Percentiles rank a stretch among this genome's conserved stretches.
phyloP scores from a whole-genome alignment of 768 basidiomycete species.

The Tricholoma flavovirens region DNA sequence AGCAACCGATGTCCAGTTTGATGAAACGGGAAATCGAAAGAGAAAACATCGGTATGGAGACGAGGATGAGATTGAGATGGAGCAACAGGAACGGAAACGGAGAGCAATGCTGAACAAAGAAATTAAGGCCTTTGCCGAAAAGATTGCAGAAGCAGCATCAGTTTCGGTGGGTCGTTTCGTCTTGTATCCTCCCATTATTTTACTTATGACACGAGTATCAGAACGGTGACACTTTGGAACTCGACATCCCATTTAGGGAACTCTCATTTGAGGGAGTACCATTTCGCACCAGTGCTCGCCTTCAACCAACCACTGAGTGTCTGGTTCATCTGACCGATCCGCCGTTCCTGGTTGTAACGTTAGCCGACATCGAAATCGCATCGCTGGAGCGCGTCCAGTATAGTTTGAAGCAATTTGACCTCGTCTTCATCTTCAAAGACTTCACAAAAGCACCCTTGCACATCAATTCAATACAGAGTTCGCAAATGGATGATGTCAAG shows the following conservation, averaged over 20 bases:
- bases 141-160: slow-evolving; percentile 80
- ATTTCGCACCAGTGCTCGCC: slow-evolving; percentile 86
- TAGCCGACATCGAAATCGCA: slow-evolving; percentile 93
- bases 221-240: slow-evolving; percentile 80
- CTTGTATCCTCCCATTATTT: neutral
- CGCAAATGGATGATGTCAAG: slow-evolving; percentile 93
- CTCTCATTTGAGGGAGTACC: slow-evolving; percentile 97
- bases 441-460: slow-evolving; percentile 90
- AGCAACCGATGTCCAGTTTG: slow-evolving; percentile 95
- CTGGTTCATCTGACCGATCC: slow-evolving; percentile 92
- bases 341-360: slow-evolving; percentile 93
- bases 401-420: slow-evolving; percentile 92
- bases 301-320: slow-evolving; percentile 96
- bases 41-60: slow-evolving; percentile 95
- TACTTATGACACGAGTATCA: slow-evolving; percentile 13
- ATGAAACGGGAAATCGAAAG: slow-evolving; percentile 99
- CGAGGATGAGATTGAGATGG: slow-evolving; percentile 98
- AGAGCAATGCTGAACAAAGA: slow-evolving; percentile 88
- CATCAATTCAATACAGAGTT: slow-evolving; percentile 91
- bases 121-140: slow-evolving; percentile 90
- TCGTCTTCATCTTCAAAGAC: slow-evolving; percentile 96
- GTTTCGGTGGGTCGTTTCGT: slow-evolving; percentile 49
- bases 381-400: slow-evolving; percentile 97
- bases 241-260: slow-evolving; percentile 96
- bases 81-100: slow-evolving; percentile 92